Evolutionary conservation across 2,329 filamentous ascomycete species (phyloP).

Genomic region (Endocalyx cinctus): DNA sequence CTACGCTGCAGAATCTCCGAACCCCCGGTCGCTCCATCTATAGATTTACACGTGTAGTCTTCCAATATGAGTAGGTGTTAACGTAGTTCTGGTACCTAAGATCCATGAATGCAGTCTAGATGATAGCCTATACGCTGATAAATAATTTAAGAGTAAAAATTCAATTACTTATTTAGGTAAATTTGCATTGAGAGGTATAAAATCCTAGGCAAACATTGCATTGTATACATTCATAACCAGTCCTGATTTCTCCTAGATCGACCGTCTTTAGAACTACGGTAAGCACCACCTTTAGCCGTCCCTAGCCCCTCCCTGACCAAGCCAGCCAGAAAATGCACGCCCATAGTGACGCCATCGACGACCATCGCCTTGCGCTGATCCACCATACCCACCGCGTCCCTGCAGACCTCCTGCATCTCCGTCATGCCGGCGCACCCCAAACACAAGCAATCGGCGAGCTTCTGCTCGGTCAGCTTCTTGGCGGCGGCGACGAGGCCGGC

Average conservation of each 20-base stretch:
- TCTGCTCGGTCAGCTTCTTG: slow-evolving; percentile 29
- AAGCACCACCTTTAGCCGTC: slow-evolving; percentile 40
- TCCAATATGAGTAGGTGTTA: no score
- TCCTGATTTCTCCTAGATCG: slow-evolving; percentile 31
- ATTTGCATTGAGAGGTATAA: no score
- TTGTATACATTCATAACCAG: slow-evolving; percentile 35
- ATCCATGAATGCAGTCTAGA: no score
- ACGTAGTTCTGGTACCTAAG: no score
- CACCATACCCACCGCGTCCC: slow-evolving; percentile 38
- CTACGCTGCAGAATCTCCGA: no score
- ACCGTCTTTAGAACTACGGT: slow-evolving; percentile 32
- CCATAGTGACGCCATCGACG: slow-evolving; percentile 45
- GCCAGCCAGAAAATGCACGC: slow-evolving; percentile 40
- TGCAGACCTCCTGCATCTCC: slow-evolving; percentile 37
- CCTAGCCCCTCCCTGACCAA: slow-evolving; percentile 39
- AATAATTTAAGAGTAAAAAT: no score
- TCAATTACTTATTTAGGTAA: no score
- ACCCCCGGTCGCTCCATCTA: no score
- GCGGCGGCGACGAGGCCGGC: slow-evolving; percentile 34
- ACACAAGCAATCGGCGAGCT: slow-evolving; percentile 29
- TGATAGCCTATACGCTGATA: no score
- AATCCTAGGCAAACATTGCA: no score
- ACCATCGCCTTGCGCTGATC: slow-evolving; percentile 37
- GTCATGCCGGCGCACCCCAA: slow-evolving; percentile 47
- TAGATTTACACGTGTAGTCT: no score